Percentiles rank a stretch among this genome's conserved stretches.
These are phyloP conservation scores for Kingdonia uniflora DNA, from an alignment of 164 flowering plant species.

Conservation along the genomic window DNA sequence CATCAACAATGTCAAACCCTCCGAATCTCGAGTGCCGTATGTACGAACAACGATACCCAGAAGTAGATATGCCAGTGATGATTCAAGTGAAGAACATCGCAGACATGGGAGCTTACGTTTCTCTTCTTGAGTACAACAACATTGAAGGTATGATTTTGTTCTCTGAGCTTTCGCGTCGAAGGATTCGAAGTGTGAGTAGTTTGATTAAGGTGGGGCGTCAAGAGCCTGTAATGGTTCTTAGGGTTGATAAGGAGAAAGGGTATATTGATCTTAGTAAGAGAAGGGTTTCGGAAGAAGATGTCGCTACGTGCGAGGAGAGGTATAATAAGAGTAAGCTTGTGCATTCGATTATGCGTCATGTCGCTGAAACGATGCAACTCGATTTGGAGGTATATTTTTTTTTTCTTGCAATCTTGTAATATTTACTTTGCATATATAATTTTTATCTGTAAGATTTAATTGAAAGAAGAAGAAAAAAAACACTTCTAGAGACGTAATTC, in stretches of 20 bases:
- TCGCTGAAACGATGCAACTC: constrained; percentile 65
- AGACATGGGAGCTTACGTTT: constrained; percentile 90
- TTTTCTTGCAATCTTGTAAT: background rate
- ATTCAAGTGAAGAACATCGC: constrained; percentile 91
- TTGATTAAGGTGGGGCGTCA: constrained; percentile 81
- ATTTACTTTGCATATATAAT: too few relatives aligned
- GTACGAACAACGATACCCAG: constrained; percentile 89
- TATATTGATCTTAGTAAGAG: constrained; percentile 87
- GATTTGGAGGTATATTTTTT: constrained; percentile 65
- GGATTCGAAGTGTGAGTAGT: constrained; percentile 82
- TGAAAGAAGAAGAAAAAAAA: too few relatives aligned
- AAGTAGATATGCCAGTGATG: constrained; percentile 93
- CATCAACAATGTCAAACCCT: constrained; percentile 32
- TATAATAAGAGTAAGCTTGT: constrained; percentile 95
- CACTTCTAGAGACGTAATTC: background rate
- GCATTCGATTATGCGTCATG: constrained; percentile 93
- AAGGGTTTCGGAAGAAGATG: constrained; percentile 84
- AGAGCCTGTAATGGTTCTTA: constrained; percentile 91
- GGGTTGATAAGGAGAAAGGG: constrained; percentile 88
- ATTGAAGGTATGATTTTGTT: constrained; percentile 93
- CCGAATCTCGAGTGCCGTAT: constrained; percentile 88
- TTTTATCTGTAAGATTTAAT: too few relatives aligned
- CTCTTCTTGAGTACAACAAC: constrained; percentile 90
- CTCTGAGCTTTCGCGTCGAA: constrained; percentile 92
- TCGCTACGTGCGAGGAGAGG: constrained; percentile 78